Evolutionary conservation across 2,329 filamentous ascomycete genomes (phyloP), one percentile per base, ranked within the genome.

Genomic region (Trichophyton simii): DNA sequence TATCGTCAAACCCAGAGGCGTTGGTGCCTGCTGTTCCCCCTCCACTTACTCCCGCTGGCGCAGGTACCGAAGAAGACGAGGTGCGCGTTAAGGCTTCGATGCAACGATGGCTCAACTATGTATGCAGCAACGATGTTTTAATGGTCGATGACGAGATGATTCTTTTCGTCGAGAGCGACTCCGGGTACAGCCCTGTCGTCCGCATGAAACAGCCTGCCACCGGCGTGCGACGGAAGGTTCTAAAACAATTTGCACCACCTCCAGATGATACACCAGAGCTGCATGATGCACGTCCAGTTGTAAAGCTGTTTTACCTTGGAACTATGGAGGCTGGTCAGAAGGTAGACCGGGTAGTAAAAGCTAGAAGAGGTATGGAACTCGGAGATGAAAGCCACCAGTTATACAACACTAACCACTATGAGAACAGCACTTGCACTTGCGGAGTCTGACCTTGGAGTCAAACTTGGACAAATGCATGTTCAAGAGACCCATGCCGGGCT

Each of bases 271-370:
- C 94, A 0, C 91, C 92, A 8, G 94, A 99, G 77, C 80, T 99
- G 61, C 87, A 92, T 65, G 87, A 94, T 68, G 91, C 91, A 20
- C 84, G 94, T 60, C 94, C 94, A 0, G 81, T 90, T 50, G 94
- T 97, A 42, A 99, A 99, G 78, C 82, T 91, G 57, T 97, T 99
- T 72, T 99, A 99, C 71, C 79, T 99, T 22, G 90, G 89, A 20
- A 87, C 90, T 5, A 95, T 99, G 90, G 94, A 97, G 72, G 85
- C 90, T n/a, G 90, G 91, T 50, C 94, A 99, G 75, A 97, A 96
- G 76, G 85, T 99, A 36, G 94, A 99, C 71, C 89, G 87, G 71
- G 83, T 97, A 38, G 94, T 99, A 66, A 97, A 96, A 77, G 85
- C 87, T 63, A 83, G 94, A 71, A 83, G 91, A 85, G 89, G 92